Percentiles rank a stretch among this genome's conserved stretches.
phyloP scores from a whole-genome alignment of 495 filamentous ascomycete species.

The Aspergillus mulundensis region DNA sequence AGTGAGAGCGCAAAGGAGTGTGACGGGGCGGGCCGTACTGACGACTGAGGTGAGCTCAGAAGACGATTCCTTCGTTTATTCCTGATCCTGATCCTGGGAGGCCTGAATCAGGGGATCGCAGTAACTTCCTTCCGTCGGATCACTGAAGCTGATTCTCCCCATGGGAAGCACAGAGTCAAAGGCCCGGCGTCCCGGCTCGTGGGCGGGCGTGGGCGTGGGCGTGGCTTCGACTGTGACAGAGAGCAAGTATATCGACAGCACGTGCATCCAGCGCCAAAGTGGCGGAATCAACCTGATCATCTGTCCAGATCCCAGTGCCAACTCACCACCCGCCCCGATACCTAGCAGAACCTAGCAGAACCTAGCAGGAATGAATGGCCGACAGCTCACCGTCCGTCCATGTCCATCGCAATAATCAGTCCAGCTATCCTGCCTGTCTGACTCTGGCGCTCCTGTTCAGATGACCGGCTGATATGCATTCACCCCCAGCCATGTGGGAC shows the following conservation, averaged over 20 bases:
- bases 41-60: not conserved
- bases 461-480: constrained; percentile 8
- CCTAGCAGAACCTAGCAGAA: no score
- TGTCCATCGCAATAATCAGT: not conserved
- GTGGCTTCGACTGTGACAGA: not conserved
- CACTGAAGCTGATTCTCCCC: not conserved
- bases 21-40: constrained; percentile 2
- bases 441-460: constrained; percentile 4
- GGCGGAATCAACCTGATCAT: not conserved
- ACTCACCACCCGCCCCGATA: not conserved
- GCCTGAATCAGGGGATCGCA: not conserved
- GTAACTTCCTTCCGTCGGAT: not conserved
- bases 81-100: not conserved
- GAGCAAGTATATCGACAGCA: not conserved
- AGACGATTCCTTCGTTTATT: not conserved
- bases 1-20: not conserved
- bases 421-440: not conserved
- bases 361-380: not conserved
- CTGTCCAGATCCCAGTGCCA: not conserved
- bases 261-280: not conserved
- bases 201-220: not conserved
- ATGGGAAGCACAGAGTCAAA: not conserved
- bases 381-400: not conserved
- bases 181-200: not conserved
- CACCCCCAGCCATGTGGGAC: constrained; percentile 12